Percentiles rank a stretch among this genome's conserved stretches.
phyloP scores from a whole-genome alignment of 495 filamentous ascomycete genomes.

The Penicillium desertorum region DNA sequence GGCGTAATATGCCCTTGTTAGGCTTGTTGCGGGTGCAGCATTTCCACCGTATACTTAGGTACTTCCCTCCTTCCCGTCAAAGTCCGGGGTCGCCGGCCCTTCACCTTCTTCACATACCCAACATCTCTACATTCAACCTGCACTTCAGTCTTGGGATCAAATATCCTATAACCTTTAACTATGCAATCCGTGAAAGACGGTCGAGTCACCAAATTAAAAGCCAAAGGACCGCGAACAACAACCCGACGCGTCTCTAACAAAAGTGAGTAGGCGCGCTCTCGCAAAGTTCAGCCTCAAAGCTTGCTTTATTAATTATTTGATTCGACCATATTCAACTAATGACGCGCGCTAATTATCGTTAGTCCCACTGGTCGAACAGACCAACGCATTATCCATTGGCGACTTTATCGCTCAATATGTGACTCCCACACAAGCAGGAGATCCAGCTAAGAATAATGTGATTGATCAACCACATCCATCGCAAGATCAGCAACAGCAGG shows the following conservation, averaged over 20 bases:
- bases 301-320: neutral
- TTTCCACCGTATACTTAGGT: neutral
- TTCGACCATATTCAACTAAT: neutral
- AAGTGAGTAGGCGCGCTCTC: conserved; percentile 15
- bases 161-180: neutral
- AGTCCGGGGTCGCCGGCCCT: conserved; percentile 2
- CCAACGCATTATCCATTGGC: conserved; percentile 36
- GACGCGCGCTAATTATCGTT: conserved; percentile 7
- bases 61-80: neutral
- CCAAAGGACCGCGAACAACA: conserved; percentile 5
- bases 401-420: conserved; percentile 39
- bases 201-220: conserved; percentile 27
- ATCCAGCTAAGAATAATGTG: neutral
- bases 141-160: neutral
- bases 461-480: neutral
- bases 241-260: conserved; percentile 20
- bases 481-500: neutral
- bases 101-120: neutral
- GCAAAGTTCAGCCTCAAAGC: neutral
- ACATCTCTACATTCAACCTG: neutral
- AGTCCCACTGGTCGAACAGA: conserved; percentile 45
- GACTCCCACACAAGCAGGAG: conserved; percentile 12
- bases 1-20: too few relatives aligned
- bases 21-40: too few relatives aligned
- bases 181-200: conserved; percentile 31